Evolutionary conservation across 306 rosid genomes (phyloP).

Genomic region (Dalbergia cultrata): DNA sequence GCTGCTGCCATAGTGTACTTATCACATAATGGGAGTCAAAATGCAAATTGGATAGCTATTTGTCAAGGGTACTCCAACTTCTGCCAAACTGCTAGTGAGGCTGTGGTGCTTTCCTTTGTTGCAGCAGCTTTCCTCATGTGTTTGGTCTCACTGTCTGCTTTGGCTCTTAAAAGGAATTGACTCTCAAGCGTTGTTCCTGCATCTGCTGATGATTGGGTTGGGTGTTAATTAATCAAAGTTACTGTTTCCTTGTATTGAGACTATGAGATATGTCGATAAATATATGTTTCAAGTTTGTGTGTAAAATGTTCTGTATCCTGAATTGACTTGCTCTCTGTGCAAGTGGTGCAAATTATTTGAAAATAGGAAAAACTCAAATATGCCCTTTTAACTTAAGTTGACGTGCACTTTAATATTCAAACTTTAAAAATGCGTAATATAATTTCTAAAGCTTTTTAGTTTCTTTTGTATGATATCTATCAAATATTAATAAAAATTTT

Average conservation of each 20-base stretch:
- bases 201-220: background rate
- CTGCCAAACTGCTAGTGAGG: conserved; percentile 53
- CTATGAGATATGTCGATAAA: background rate
- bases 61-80: conserved; percentile 52
- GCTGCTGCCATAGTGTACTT: conserved; percentile 53
- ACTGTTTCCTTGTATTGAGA: background rate
- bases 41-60: conserved; percentile 62
- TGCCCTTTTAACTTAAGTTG: no score
- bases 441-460: no score
- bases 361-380: no score
- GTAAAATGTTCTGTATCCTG: background rate
- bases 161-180: conserved; percentile 51
- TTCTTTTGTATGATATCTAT: no score
- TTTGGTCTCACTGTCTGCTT: conserved; percentile 50
- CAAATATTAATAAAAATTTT: no score
- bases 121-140: conserved; percentile 43
- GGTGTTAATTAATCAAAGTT: background rate
- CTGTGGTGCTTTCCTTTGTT: conserved; percentile 53
- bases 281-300: background rate
- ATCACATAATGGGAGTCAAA: conserved; percentile 61
- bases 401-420: no score
- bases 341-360: no score
- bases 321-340: background rate
- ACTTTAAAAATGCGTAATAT: no score
- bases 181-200: background rate